Conservation (phyloP, 208 protist species). For the Leishmania gerbilli region DNA sequence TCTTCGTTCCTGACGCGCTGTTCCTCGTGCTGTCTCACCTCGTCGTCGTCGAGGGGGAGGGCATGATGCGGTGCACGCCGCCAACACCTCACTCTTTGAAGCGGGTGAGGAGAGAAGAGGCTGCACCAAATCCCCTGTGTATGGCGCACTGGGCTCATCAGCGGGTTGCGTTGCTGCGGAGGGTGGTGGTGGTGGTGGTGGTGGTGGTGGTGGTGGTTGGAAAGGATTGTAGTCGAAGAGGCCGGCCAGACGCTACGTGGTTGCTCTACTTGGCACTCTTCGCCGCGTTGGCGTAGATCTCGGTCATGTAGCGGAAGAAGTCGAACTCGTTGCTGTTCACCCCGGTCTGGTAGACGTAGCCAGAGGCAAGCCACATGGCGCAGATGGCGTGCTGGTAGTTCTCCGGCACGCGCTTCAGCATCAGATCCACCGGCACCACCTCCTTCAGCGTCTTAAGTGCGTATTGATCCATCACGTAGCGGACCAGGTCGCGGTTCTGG, state of each 20-base stretch:
- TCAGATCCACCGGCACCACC: slow-evolving; percentile 78
- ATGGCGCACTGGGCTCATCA: not conserved
- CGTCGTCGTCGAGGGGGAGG: not conserved
- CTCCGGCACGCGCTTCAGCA: slow-evolving; percentile 90
- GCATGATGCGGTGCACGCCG: not conserved
- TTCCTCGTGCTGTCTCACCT: not conserved
- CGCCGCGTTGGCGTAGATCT: slow-evolving; percentile 38
- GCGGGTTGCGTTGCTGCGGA: no score
- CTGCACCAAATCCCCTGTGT: not conserved
- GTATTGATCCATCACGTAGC: slow-evolving; percentile 75
- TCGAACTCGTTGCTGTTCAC: slow-evolving; percentile 87
- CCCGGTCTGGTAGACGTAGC: slow-evolving; percentile 93
- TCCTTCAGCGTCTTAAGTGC: slow-evolving; percentile 80
- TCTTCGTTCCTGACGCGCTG: not conserved
- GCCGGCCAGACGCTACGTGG: not conserved
- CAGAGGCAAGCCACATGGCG: slow-evolving; percentile 88
- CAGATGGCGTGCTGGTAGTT: slow-evolving; percentile 95
- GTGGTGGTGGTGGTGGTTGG: not conserved
- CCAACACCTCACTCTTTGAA: not conserved
- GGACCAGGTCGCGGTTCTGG: slow-evolving; percentile 75
- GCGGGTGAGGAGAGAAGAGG: not conserved
- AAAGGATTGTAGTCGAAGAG: not conserved
- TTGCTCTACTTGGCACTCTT: slow-evolving; percentile 20
- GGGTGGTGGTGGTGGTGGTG: no score
- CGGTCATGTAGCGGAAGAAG: slow-evolving; percentile 91